Base-by-base conservation (phyloP, 2,329 filamentous ascomycete genomes). In the Graphiopsis chlorocephala region DNA sequence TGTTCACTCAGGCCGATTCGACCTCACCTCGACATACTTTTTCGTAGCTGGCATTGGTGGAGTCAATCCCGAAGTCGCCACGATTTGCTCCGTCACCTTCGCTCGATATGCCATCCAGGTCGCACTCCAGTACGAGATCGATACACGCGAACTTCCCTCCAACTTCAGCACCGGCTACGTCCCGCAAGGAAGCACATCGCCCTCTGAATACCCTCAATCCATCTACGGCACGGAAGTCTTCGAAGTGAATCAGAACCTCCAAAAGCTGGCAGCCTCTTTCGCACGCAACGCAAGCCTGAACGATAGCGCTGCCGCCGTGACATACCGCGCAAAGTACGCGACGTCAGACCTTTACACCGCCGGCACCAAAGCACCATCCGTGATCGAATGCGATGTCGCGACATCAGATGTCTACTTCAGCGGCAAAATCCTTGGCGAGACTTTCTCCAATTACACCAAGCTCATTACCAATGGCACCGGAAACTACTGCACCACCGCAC, bases 371-470 rank as follows among this genome's bases (percentile, higher is more conserved):
- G 70, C 76, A 0, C 89, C 90, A 0, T 78, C 79, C 3, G 81
- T 92, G 1, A 77, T 88, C 42, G 84, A 83, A 67, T 91, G 89
- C 70, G 90, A 92, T 71, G 82, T 84, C 6, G 86, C 87, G 0
- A 91, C 90, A 0, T 88, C 86, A 48, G 89, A 92, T 72, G 88
- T 90, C 17, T 92, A 91, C 78, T 92, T 84, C 76, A 86, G 84
- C 1, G 90, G 90, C 8, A 79, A 75, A 0, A 73, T 86, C 23
- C 82, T 92, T 2, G 81, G 84, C 11, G 82, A 85, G 53, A 84
- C 85, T 0, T 91, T 92, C 72, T 87, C 86, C 69, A 87, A 88
- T 67, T 88, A 85, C 23, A 88, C 87, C 3, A 76, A 69, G 0
- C 71, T 89, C 0, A 85, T 87, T 78, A 92, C 89, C 2, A 91